phyloP scores from a whole-genome alignment of 2,329 filamentous ascomycete genomes.

The Exophiala sp. region DNA sequence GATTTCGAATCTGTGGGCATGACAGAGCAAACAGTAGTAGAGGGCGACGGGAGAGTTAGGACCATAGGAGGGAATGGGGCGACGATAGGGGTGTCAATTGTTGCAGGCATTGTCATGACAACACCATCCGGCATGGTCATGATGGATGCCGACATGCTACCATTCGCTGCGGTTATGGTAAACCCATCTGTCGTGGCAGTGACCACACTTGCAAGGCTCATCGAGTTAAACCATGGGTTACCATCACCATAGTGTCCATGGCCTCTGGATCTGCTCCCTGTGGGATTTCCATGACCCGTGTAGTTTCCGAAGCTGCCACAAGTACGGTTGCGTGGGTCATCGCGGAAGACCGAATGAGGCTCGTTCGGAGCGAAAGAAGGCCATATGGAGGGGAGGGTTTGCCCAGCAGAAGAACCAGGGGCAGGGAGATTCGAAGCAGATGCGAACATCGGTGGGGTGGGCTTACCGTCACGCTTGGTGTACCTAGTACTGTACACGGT shows the following conservation, averaged over 20 bases:
- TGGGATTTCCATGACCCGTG: not conserved
- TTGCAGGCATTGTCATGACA: slow-evolving; percentile 6
- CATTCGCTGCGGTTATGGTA: not conserved
- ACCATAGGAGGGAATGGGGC: not conserved
- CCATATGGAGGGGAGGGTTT: not conserved
- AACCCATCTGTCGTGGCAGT: not conserved
- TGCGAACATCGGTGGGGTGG: slow-evolving; percentile 1
- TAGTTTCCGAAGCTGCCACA: not conserved
- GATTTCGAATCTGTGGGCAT: not conserved
- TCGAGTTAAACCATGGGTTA: not conserved
- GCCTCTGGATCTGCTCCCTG: not conserved
- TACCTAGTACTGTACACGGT: slow-evolving; percentile 21
- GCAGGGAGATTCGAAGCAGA: not conserved
- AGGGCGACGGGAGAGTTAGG: not conserved
- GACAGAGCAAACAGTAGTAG: not conserved
- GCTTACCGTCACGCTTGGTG: slow-evolving; percentile 23
- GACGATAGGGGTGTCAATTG: not conserved
- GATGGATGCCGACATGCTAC: not conserved
- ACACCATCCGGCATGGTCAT: slow-evolving; percentile 10
- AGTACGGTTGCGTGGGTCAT: not conserved
- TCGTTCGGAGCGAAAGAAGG: slow-evolving; percentile 1
- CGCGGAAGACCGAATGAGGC: slow-evolving; percentile 3
- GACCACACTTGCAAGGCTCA: not conserved
- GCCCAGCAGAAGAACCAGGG: not conserved
- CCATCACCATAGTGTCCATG: slow-evolving; percentile 1